Evolutionary conservation across 1,284 basidiomycete genomes (phyloP), one percentile per base, ranked within the genome.

Genomic region (Marasmius fiardii): DNA sequence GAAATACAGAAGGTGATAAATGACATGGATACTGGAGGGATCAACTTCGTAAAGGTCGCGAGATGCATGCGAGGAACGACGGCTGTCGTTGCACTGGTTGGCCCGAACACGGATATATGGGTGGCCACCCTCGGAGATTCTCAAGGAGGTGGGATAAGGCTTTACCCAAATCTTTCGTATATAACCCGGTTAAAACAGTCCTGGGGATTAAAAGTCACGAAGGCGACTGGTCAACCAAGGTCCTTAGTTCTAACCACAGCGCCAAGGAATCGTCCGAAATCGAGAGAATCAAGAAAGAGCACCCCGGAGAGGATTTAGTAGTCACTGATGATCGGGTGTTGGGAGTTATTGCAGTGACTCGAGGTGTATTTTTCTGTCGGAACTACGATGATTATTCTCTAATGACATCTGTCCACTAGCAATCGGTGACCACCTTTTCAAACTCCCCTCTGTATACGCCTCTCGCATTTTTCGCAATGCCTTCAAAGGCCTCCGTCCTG

Each of bases 1-100:
- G 69, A 77, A 26, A 71, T 80, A 33, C 60, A 61, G 16, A 58
- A 60, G 11, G 68, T 74, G 31, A 69, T 79, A 54, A 76, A 73
- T 55, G 62, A 69, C 52, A 52, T 54, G 37, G 64, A 43, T 14
- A 54, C 44, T n/a, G 51, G 51, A 6, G 14, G 62, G 1, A 51
- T 53, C 45, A 73, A 73, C 54, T 63, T 66, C 45, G 56, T 59
- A 10, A 71, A 69, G 54, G 61, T 73, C 14, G 52, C 69, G 45
- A 64, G 69, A 16, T 64, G 66, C 53, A 70, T 72, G 69, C 64
- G 67, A 23, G 73, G 73, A 14, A 68, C 70, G 3, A 75, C 73
- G 0, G 72, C 65, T 1, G 59, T 74, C 8, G 54, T 74, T 18
- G 62, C 69, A 8, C 63, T 75, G 8, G 61, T 74, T 6, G 66